Percentiles rank a stretch among this genome's conserved stretches.
Conservation (phyloP, 2,329 filamentous ascomycete genomes). For the Apiospora pterosperma region DNA sequence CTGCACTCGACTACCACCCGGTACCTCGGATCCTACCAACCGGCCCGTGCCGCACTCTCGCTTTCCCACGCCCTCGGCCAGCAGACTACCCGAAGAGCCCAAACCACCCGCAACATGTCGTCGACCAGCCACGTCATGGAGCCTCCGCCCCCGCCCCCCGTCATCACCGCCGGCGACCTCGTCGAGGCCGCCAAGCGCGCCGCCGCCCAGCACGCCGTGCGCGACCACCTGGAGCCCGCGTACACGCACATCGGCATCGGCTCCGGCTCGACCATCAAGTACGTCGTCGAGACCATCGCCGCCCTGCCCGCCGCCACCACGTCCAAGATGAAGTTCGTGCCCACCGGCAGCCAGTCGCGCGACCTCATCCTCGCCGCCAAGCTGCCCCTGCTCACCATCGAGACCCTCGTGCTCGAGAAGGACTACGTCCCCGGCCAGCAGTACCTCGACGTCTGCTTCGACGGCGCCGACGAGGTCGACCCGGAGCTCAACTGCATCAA, state of each 20-base stretch:
- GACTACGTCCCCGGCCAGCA: slow-evolving; percentile 37
- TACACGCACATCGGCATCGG: slow-evolving; percentile 72
- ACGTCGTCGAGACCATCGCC: slow-evolving; percentile 79
- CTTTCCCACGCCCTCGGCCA: neutral
- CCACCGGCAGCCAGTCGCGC: slow-evolving; percentile 88
- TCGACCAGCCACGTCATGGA: slow-evolving; percentile 8
- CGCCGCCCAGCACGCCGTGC: slow-evolving; percentile 71
- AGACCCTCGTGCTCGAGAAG: slow-evolving; percentile 61
- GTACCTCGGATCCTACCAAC: neutral
- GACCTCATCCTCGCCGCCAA: slow-evolving; percentile 80
- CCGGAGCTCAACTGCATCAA: slow-evolving; percentile 95
- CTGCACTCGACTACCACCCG: neutral
- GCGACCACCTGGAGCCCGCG: slow-evolving; percentile 63
- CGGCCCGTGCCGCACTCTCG: neutral
- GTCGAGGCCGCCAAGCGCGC: slow-evolving; percentile 61
- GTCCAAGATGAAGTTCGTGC: slow-evolving; percentile 75
- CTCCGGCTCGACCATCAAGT: slow-evolving; percentile 77
- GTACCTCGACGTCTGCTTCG: slow-evolving; percentile 85
- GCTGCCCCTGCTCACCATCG: slow-evolving; percentile 72
- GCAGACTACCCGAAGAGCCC: neutral
- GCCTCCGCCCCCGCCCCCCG: slow-evolving; percentile 9
- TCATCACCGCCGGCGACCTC: slow-evolving; percentile 12
- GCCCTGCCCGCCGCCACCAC: slow-evolving; percentile 53
- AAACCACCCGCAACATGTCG: neutral
- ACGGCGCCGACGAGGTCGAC: slow-evolving; percentile 96